phyloP scores from a whole-genome alignment of 148 eudicot genomes.

The Chenopodium formosanum region DNA sequence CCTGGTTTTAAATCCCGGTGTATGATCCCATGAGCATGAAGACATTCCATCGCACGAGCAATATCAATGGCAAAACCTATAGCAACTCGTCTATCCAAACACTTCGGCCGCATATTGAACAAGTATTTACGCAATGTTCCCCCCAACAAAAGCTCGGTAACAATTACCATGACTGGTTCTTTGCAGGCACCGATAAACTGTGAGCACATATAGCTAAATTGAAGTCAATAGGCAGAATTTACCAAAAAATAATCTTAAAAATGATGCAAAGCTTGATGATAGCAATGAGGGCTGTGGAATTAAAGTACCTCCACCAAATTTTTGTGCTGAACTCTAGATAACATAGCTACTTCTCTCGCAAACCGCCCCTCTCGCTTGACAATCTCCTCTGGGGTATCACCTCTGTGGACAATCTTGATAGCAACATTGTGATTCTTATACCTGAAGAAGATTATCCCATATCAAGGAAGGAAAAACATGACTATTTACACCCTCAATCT shows the following conservation, averaged over 20 bases:
- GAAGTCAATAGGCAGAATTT: conserved; percentile 16
- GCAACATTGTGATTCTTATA: conserved; percentile 89
- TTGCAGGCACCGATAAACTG: conserved; percentile 57
- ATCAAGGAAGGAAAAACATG: neutral
- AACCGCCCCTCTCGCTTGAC: conserved; percentile 69
- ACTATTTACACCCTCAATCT: neutral
- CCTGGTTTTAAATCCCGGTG: conserved; percentile 57
- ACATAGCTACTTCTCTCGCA: conserved; percentile 90
- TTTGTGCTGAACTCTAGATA: conserved; percentile 87
- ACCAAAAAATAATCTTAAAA: conserved; percentile 4
- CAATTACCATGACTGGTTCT: conserved; percentile 51
- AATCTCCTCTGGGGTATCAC: conserved; percentile 84
- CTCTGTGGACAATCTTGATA: conserved; percentile 75
- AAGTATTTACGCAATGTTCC: conserved; percentile 47
- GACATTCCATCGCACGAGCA: conserved; percentile 48
- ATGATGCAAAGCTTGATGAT: neutral
- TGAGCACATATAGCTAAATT: conserved; percentile 25
- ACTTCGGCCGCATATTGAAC: conserved; percentile 37
- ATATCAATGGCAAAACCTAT: conserved; percentile 47
- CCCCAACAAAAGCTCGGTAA: conserved; percentile 46
- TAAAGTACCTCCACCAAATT: conserved; percentile 77
- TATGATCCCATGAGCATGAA: conserved; percentile 50
- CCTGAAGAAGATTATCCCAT: conserved; percentile 39
- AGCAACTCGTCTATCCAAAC: conserved; percentile 40
- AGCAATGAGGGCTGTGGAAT: conserved; percentile 6